Base-by-base conservation (phyloP, 179 eudicot genomes). In the Camellia oleifera region DNA sequence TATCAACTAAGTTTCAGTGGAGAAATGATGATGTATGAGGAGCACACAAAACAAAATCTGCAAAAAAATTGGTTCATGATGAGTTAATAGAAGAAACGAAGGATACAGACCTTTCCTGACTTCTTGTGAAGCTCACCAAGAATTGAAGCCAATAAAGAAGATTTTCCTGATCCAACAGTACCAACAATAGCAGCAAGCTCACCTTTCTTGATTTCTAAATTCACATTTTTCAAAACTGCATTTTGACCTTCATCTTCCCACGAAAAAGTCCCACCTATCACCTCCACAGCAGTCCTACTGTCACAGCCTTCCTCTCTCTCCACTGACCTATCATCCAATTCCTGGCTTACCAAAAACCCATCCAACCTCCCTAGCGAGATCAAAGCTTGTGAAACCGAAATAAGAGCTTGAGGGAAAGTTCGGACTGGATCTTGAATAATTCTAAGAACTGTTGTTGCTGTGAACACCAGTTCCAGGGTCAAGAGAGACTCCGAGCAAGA, bases 131-230 rank as follows among this genome's bases (percentile, higher is more conserved):
- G 88, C 84, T 95, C 99, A 13, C 99, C 98, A 9, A 95, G 92
- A 76, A 94, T 72, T 1, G 95, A 85, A 48, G 97, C 88, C 75
- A 95, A 85, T 13, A 95, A 80, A 45, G 99, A 94, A 17, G 99
- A 95, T 78, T 95, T 95, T 15, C 99, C 99, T 0, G 99, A 94
- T 76, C 98, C 99, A 79, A 96, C 98, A 9, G 92, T 92, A 26
- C 99, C 99, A 80, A 92, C 96, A 86, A 94, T 82, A 4, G 99
- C 95, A 23, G 93, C 90, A 63, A 92, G 90, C 89, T 91, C 86
- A 13, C 97, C 97, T 83, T 88, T 94, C 83, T 85, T 85, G 15
- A 96, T 88, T 74, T 81, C 80, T 58, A 94, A 32, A 79, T 89
- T 90, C 18, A 95, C 74, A 40, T 83, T 82, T 71, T 89, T 88